Conservation (phyloP, 305 asterid species). For the Stenogyne calaminthoides region DNA sequence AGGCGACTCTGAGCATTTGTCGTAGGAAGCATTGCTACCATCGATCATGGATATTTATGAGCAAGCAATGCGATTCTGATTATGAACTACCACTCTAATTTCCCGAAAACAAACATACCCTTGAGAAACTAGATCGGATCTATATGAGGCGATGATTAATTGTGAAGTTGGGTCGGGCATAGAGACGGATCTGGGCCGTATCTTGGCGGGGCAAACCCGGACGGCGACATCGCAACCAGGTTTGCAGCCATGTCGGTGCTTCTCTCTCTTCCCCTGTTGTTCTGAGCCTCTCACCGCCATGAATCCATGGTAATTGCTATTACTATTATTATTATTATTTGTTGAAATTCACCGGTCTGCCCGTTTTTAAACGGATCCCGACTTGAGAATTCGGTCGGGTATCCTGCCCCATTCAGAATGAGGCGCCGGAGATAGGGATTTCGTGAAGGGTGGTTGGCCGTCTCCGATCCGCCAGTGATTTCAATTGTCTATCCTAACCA, state of each 20-base stretch:
- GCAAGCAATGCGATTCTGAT: neutral
- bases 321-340: neutral
- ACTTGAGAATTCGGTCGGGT: too few species aligned
- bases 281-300: constrained; percentile 6
- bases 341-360: too few species aligned
- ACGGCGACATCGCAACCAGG: neutral
- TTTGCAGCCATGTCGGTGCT: constrained; percentile 15
- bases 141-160: too few species aligned
- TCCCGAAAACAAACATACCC: too few species aligned
- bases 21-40: too few species aligned
- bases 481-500: constrained; percentile 8
- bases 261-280: neutral
- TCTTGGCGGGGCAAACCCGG: too few species aligned
- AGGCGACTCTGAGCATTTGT: neutral
- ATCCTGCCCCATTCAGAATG: constrained; percentile 29
- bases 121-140: too few species aligned
- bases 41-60: neutral
- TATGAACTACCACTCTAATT: neutral
- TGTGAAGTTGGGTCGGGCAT: too few species aligned
- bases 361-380: too few species aligned
- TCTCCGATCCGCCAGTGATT: constrained; percentile 39
- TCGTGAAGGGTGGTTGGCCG: constrained; percentile 44
- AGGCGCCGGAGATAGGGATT: constrained; percentile 35
- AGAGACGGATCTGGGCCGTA: too few species aligned
- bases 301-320: neutral